Evolutionary conservation across 2,329 filamentous ascomycete species (phyloP).

Genomic region (Colletotrichum tabaci): DNA sequence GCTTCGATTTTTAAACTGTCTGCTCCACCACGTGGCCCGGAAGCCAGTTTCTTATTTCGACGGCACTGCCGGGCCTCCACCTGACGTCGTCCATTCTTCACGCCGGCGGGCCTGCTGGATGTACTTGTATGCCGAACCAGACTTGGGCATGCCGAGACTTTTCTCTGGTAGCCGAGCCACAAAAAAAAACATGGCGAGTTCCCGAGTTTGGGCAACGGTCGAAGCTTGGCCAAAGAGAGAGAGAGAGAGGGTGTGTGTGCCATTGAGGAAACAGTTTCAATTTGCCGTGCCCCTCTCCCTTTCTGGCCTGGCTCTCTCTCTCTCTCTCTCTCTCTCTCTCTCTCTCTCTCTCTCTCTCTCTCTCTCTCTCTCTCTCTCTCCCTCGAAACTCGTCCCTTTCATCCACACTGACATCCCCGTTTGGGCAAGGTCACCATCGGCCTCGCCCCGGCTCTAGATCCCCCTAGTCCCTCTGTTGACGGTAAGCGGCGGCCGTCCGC

Average conservation of each 20-base stretch:
- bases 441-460: not conserved
- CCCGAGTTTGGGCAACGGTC: not conserved
- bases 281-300: not conserved
- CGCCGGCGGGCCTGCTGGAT: not conserved
- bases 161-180: not conserved
- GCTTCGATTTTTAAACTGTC: not conserved
- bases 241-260: too few species aligned
- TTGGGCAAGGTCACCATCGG: constrained; percentile 10
- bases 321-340: not conserved
- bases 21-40: not conserved
- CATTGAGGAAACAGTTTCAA: not conserved
- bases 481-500: not conserved
- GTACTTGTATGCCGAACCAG: not conserved
- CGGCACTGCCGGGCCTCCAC: not conserved
- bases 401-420: not conserved
- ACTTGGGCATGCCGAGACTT: not conserved
- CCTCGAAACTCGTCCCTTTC: not conserved
- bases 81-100: constrained; percentile 17
- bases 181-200: not conserved
- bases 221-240: too few species aligned
- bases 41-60: not conserved
- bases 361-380: not conserved
- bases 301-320: not conserved
- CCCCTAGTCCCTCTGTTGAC: not conserved
- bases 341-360: not conserved